phyloP scores from a whole-genome alignment of 2,329 filamentous ascomycete genomes.

The Diplodia sapinea region DNA sequence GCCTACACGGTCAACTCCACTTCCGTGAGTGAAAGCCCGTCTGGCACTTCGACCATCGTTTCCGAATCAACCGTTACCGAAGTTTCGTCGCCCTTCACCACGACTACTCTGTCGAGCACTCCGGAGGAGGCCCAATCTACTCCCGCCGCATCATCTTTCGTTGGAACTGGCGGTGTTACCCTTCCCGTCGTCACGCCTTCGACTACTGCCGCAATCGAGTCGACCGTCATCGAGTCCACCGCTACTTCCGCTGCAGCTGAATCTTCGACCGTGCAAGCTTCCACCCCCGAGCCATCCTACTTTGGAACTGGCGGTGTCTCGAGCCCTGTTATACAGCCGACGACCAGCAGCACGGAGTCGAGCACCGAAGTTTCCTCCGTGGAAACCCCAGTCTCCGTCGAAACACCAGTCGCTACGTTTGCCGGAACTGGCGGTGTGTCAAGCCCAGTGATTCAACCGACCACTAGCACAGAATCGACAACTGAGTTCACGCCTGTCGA shows the following conservation, averaged over 20 bases:
- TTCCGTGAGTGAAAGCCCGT: slow-evolving; percentile 6
- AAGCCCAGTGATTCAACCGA: slow-evolving; percentile 19
- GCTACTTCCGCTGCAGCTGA: neutral
- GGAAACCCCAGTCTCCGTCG: neutral
- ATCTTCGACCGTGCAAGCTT: slow-evolving; percentile 9
- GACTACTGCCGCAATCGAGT: neutral
- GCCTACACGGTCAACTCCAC: slow-evolving; percentile 27
- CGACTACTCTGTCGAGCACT: slow-evolving; percentile 20
- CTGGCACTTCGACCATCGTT: slow-evolving; percentile 34
- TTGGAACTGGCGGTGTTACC: slow-evolving; percentile 22
- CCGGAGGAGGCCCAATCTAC: neutral
- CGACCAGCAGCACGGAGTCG: slow-evolving; percentile 2
- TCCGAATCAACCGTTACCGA: slow-evolving; percentile 36
- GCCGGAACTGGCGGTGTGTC: slow-evolving; percentile 14
- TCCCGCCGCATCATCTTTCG: slow-evolving; percentile 12
- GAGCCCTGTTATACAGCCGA: slow-evolving; percentile 18
- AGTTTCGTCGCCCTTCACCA: slow-evolving; percentile 30
- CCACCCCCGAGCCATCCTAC: neutral
- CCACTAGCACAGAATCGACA: neutral
- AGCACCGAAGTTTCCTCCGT: neutral
- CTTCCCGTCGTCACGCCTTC: slow-evolving; percentile 25
- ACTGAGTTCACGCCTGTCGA: neutral
- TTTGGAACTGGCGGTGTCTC: slow-evolving; percentile 25
- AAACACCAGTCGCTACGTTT: neutral
- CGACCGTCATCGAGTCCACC: slow-evolving; percentile 4